Evolutionary conservation across 1,139 yeast genomes (phyloP).

Genomic region (Yamadazyma oceani): DNA sequence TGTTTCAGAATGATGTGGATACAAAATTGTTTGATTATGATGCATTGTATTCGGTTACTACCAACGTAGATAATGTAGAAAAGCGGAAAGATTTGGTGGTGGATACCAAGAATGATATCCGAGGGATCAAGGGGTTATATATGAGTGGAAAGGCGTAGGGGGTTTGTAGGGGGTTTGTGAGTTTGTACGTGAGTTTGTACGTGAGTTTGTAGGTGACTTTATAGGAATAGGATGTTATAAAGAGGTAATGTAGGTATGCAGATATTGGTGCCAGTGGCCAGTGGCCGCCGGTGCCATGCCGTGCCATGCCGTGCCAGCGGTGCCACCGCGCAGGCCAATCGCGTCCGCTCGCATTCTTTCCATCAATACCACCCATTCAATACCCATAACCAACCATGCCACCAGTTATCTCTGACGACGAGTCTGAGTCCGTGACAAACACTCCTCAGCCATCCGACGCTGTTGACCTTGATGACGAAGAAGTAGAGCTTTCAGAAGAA

Average conservation of each 20-base stretch:
- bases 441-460: constrained; percentile 2
- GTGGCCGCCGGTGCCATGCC: no score
- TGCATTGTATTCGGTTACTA: constrained; percentile 25
- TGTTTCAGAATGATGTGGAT: constrained; percentile 40
- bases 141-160: constrained; percentile 41
- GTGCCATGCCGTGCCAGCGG: no score
- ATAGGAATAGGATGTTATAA: no score
- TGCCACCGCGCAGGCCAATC: no score
- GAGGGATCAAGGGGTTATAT: constrained; percentile 44
- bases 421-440: constrained; percentile 8
- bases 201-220: no score
- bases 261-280: no score
- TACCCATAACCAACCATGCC: constrained; percentile 10
- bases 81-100: constrained; percentile 33
- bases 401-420: constrained; percentile 14
- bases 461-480: constrained; percentile 18
- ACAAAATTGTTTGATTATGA: constrained; percentile 33
- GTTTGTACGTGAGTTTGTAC: no score
- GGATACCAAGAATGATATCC: constrained; percentile 41
- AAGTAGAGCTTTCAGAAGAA: constrained; percentile 18
- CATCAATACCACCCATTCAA: no score
- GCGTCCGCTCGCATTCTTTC: no score
- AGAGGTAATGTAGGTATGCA: no score
- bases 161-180: not conserved
- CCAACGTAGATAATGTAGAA: constrained; percentile 11